A percentile compares a stretch with the other conserved stretches of the same genome.
Conservation (phyloP, 305 asterid genomes). For the Fraxinus sp. region DNA sequence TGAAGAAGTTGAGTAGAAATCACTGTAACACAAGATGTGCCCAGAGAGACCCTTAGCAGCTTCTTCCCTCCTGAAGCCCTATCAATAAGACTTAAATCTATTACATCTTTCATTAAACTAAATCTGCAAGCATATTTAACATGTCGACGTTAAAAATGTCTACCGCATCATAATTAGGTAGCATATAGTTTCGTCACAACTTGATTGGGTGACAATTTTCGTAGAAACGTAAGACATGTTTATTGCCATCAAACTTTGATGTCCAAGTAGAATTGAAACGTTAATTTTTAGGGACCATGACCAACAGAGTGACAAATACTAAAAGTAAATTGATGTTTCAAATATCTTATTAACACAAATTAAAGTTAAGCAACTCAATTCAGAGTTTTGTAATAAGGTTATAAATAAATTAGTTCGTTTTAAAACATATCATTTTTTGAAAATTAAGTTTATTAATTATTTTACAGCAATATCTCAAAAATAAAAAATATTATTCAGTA, state of each 20-base stretch:
- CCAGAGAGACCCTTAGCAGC: background rate
- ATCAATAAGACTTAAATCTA: background rate
- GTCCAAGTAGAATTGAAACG: background rate
- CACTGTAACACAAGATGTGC: background rate
- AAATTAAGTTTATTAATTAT: too few relatives aligned
- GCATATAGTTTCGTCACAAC: background rate
- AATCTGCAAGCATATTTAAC: background rate
- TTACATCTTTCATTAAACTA: background rate
- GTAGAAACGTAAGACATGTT: too few relatives aligned
- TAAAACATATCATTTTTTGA: background rate
- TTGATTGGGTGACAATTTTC: background rate
- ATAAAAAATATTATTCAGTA: too few relatives aligned
- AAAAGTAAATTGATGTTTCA: background rate
- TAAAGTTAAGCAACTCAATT: background rate
- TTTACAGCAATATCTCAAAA: too few relatives aligned
- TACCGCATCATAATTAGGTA: background rate
- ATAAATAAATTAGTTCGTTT: background rate
- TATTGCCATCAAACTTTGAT: background rate
- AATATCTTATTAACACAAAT: background rate
- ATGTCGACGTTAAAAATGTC: background rate
- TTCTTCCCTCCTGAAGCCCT: background rate
- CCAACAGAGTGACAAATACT: background rate
- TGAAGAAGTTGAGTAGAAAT: background rate
- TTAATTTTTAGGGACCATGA: background rate
- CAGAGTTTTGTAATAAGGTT: background rate